These are phyloP conservation scores for Coemansia sp. DNA, from an alignment of 192 early-diverging fungal genomes.

Conservation along the genomic window DNA sequence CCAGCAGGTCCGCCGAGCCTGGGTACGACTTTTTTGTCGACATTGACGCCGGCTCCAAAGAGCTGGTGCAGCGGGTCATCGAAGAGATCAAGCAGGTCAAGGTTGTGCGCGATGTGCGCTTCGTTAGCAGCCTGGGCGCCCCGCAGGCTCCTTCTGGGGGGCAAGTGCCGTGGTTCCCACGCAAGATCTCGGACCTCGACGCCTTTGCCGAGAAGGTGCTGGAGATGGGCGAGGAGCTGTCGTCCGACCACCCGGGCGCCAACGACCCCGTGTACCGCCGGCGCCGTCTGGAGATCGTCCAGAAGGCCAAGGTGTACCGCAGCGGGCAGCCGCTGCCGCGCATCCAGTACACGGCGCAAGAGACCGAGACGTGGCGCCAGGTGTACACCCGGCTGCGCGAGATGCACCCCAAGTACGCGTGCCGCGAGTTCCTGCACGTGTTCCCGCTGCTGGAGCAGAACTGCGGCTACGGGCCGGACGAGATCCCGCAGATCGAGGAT, in stretches of 20 bases:
- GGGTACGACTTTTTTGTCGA: slow-evolving; percentile 95
- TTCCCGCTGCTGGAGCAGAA: slow-evolving; percentile 86
- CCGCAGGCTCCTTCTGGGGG: background rate
- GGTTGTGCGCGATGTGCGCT: slow-evolving; percentile 63
- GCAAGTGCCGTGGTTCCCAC: slow-evolving; percentile 87
- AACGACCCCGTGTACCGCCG: slow-evolving; percentile 77
- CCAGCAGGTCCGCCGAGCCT: slow-evolving; percentile 67
- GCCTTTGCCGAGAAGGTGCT: slow-evolving; percentile 87
- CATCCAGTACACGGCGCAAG: slow-evolving; percentile 73
- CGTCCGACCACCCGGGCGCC: slow-evolving; percentile 91
- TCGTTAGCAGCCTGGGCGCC: slow-evolving; percentile 13
- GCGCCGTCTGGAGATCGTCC: slow-evolving; percentile 76
- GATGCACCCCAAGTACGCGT: slow-evolving; percentile 82
- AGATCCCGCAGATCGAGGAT: slow-evolving; percentile 85
- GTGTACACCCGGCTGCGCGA: slow-evolving; percentile 68
- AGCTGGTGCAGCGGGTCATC: slow-evolving; percentile 57
- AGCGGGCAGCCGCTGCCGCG: slow-evolving; percentile 71
- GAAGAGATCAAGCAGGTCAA: slow-evolving; percentile 53
- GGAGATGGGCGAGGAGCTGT: slow-evolving; percentile 85
- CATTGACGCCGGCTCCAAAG: slow-evolving; percentile 60
- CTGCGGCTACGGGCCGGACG: slow-evolving; percentile 77
- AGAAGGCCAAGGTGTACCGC: slow-evolving; percentile 72
- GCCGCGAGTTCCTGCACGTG: slow-evolving; percentile 85
- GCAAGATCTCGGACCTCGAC: slow-evolving; percentile 87
- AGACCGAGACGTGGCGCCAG: slow-evolving; percentile 78